These are phyloP conservation scores for Forsythia viridissima DNA, from an alignment of 257 asterid genomes.

Conservation along the genomic window DNA sequence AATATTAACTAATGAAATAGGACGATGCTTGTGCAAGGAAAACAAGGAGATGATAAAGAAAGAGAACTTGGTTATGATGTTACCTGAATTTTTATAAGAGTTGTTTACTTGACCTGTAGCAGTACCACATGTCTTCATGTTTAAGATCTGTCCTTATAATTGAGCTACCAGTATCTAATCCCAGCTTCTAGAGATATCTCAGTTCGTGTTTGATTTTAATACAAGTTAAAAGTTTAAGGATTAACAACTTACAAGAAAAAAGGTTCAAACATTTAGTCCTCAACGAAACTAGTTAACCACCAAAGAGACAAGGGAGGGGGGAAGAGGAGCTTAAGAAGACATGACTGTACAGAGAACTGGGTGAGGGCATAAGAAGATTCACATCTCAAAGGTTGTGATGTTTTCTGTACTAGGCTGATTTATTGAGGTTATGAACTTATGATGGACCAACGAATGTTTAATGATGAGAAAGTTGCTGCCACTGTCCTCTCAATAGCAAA, in stretches of 20 bases:
- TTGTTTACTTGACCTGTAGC: neutral
- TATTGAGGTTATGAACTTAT: neutral
- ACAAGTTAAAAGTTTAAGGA: neutral
- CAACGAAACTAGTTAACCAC: neutral
- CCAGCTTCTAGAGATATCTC: neutral
- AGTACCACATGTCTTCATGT: neutral
- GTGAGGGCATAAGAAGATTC: neutral
- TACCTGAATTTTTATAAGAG: neutral
- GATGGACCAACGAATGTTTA: neutral
- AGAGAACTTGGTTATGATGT: neutral
- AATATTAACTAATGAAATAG: neutral
- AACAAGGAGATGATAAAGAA: neutral
- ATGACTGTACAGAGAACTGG: neutral
- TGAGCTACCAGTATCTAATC: neutral
- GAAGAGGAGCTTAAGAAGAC: neutral
- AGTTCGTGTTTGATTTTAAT: neutral
- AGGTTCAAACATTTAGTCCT: neutral
- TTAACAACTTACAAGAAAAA: neutral
- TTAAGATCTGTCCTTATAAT: neutral
- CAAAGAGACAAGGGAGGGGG: neutral
- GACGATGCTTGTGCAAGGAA: neutral
- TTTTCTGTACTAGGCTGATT: neutral
- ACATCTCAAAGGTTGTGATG: neutral
- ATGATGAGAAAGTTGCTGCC: neutral
- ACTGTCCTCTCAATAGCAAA: neutral